These are phyloP conservation scores for Nelumbo lutea DNA, from an alignment of 164 flowering plant species.

Conservation along the genomic window DNA sequence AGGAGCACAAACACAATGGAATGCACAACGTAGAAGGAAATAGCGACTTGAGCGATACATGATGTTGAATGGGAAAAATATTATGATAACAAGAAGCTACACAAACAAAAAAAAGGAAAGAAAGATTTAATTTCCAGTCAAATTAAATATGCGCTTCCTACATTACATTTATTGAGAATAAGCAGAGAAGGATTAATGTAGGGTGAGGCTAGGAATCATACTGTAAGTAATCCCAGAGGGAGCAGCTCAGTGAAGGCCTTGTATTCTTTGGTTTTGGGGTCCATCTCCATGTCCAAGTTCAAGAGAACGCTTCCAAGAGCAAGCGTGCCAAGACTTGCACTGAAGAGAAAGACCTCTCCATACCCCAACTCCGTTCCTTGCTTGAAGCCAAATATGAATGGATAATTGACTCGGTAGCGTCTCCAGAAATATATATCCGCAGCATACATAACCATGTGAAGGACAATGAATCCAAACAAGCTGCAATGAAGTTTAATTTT, in stretches of 20 bases:
- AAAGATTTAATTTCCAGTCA: no score
- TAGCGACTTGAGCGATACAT: conserved; percentile 62
- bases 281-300: not conserved
- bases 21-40: conserved; percentile 44
- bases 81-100: conserved; percentile 37
- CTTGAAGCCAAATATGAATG: conserved; percentile 79
- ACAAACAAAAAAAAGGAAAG: not conserved
- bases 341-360: no score
- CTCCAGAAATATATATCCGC: no score
- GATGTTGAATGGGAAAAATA: conserved; percentile 57
- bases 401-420: conserved; percentile 25
- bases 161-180: no score
- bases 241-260: not conserved
- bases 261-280: not conserved
- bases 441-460: no score
- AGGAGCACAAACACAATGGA: conserved; percentile 57
- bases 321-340: no score
- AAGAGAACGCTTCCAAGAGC: no score
- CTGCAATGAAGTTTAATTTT: conserved; percentile 26
- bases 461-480: conserved; percentile 27
- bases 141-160: no score
- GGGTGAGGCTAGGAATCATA: not conserved
- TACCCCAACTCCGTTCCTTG: conserved; percentile 19
- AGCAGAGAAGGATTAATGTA: not conserved
- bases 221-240: not conserved